Base-by-base conservation (phyloP, 352 stramenopile species). In the Globisporangium canariense region DNA sequence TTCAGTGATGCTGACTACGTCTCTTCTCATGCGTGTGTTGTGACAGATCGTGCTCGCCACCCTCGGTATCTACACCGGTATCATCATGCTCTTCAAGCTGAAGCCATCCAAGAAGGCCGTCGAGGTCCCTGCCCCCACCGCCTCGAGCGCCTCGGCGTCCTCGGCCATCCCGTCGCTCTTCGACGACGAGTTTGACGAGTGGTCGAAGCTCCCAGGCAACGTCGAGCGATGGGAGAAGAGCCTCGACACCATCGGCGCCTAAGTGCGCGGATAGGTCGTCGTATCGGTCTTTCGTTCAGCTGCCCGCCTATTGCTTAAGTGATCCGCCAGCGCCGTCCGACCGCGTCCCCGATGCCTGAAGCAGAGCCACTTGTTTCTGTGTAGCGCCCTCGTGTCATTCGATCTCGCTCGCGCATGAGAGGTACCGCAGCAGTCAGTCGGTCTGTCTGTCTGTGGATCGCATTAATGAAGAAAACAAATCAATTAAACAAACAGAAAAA, bases 191-290 rank as follows among this genome's bases (percentile, higher is more conserved):
- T 95, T 93, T 69, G 87, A 93, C 50, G 77, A 85, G 74, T 95
- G 87, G 87, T 92, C 85, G 41, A 87, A 93, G 81, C 62, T 90
- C 54, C 77, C 87, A 41, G 87, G 85, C 72, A 95, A 95, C 75
- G 65, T 92, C 30, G 83, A 86, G 66, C 87, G 88, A 69, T 95
- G 87, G 87, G 87, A 95, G 78, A 85, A 93, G 79, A 94, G 83
- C 71, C 78, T 95, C 47, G 83, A 95, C 72, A 92, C 79, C 58
- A 69, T 92, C 68, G 86, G 83, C 65, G 87, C 89, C 70, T 94
- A 91, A 89, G 56, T 58, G 61, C 20, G 43, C 28, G 18, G 18
- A 60, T 59, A 34, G 28, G 10, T 61, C 36, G 28, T 62, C 30
- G 28, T 22, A 9, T 51, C 32, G 32, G 32, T 36, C 40, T 47